These are phyloP conservation scores for Diaporthe destruens DNA, from an alignment of 2,329 filamentous ascomycete genomes.

Conservation along the genomic window DNA sequence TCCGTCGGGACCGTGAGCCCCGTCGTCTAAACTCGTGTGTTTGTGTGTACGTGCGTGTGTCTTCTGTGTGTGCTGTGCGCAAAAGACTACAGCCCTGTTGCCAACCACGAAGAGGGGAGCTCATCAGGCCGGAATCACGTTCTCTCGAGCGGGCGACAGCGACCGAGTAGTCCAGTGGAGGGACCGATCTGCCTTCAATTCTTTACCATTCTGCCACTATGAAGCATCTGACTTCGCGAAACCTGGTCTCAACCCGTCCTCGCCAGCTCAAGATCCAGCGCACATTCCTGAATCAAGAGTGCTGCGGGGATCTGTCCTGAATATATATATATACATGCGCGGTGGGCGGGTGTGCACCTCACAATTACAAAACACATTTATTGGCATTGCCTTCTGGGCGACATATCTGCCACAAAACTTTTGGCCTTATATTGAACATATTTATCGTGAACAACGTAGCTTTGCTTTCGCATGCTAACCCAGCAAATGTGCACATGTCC, in stretches of 20 bases:
- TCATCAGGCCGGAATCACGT: slow-evolving; percentile 48
- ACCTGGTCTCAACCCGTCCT: background rate
- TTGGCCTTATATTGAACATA: background rate
- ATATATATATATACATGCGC: background rate
- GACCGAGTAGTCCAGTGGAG: slow-evolving; percentile 16
- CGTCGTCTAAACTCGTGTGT: slow-evolving; percentile 42
- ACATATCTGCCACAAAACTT: slow-evolving; percentile 22
- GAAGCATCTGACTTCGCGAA: slow-evolving; percentile 19
- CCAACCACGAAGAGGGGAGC: slow-evolving; percentile 41
- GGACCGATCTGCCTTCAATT: slow-evolving; percentile 10
- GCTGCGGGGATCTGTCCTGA: slow-evolving; percentile 36
- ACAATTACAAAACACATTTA: slow-evolving; percentile 22
- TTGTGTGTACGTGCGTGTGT: background rate
- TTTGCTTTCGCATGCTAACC: too few species aligned
- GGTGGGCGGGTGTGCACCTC: slow-evolving; percentile 37
- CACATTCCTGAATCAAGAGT: background rate
- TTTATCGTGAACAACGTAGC: background rate
- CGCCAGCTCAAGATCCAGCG: background rate
- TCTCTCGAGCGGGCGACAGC: slow-evolving; percentile 50
- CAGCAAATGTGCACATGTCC: too few species aligned
- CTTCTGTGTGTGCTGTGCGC: background rate
- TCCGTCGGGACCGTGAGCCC: slow-evolving; percentile 48
- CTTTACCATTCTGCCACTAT: slow-evolving; percentile 33
- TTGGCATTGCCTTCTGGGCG: slow-evolving; percentile 35
- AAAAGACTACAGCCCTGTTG: slow-evolving; percentile 8